These are phyloP conservation scores for Solanum aculeatissimum DNA, from an alignment of 305 asterid genomes.

Conservation along the genomic window DNA sequence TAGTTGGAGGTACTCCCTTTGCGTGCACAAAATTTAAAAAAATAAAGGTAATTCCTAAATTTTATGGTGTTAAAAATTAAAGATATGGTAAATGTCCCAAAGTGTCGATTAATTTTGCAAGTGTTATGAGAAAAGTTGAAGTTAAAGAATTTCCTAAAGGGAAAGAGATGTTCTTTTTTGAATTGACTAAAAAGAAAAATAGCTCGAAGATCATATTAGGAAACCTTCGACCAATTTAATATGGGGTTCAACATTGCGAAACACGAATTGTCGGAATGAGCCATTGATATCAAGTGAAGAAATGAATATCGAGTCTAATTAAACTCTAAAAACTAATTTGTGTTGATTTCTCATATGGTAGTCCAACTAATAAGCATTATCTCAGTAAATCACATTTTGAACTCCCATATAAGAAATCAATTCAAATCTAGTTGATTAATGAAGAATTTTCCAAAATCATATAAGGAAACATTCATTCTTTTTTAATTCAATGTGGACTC, in stretches of 20 bases:
- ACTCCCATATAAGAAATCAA: neutral
- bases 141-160: rapidly evolving
- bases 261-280: neutral
- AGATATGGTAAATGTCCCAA: too few species aligned
- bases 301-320: too few species aligned
- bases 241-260: neutral
- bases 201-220: neutral
- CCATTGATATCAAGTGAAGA: neutral
- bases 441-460: neutral
- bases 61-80: too few species aligned
- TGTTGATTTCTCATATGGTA: neutral
- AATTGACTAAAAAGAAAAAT: rapidly evolving
- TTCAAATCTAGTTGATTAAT: neutral
- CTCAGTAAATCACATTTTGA: neutral
- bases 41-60: too few species aligned
- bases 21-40: too few species aligned
- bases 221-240: neutral
- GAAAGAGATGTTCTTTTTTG: neutral
- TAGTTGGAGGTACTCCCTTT: too few species aligned
- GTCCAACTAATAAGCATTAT: neutral
- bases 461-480: neutral
- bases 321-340: neutral
- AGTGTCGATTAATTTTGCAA: too few species aligned
- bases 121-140: neutral
- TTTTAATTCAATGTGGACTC: rapidly evolving